Evolutionary conservation across 2,329 filamentous ascomycete genomes (phyloP).

Genomic region (Alternaria arbusti): DNA sequence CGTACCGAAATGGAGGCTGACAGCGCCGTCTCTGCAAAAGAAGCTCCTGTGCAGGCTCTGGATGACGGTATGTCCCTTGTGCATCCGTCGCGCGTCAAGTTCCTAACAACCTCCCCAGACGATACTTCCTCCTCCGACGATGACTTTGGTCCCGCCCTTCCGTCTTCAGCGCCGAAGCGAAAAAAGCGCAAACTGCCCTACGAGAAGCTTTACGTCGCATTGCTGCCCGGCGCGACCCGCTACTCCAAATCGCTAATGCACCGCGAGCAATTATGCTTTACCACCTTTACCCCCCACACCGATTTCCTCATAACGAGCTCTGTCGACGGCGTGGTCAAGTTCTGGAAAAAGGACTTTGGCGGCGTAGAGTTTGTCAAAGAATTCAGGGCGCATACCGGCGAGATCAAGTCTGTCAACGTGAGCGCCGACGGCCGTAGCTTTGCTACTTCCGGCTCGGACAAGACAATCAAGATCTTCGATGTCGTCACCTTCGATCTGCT

Average conservation of each 20-base stretch:
- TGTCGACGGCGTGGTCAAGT: conserved; percentile 95
- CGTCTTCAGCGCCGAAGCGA: conserved; percentile 80
- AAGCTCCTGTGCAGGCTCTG: conserved; percentile 13
- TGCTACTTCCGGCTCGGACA: conserved; percentile 82
- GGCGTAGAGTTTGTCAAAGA: conserved; percentile 98
- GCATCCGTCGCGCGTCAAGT: conserved; percentile 9
- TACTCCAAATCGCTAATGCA: conserved; percentile 99
- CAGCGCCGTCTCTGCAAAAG: conserved; percentile 10
- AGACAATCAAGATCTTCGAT: conserved; percentile 78
- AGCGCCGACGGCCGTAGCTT: conserved; percentile 93
- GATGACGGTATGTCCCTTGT: conserved; percentile 17
- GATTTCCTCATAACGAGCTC: conserved; percentile 97
- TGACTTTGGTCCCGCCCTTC: conserved; percentile 91
- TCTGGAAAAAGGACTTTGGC: conserved; percentile 94
- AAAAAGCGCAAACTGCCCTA: conserved; percentile 90
- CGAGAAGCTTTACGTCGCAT: conserved; percentile 93
- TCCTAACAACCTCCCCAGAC: conserved; percentile 6
- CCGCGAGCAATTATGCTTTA: conserved; percentile 89
- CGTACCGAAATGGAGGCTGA: conserved; percentile 35
- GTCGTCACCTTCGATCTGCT: conserved; percentile 75
- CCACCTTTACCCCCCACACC: conserved; percentile 85
- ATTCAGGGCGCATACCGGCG: conserved; percentile 87
- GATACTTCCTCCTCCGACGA: conserved; percentile 71
- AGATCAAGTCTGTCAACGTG: conserved; percentile 81
- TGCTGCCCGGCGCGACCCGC: conserved; percentile 76